Percentiles rank a stretch among this genome's conserved stretches.
Conservation (phyloP, 768 basidiomycete species). For the Agaricus blazei region DNA sequence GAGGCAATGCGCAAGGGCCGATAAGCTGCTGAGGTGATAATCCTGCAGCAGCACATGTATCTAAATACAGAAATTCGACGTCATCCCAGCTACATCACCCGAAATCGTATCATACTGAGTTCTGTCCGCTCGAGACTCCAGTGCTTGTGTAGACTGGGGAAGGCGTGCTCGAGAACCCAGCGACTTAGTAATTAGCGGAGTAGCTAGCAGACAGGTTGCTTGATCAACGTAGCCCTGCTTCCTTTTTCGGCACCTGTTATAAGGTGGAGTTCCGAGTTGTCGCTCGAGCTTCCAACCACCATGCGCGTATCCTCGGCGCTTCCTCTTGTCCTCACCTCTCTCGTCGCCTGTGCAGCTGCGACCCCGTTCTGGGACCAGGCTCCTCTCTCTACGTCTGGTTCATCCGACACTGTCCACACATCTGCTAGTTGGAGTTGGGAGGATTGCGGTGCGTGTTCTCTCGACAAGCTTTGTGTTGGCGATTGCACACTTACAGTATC, state of each 20-base stretch:
- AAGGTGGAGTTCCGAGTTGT: not conserved
- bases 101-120: too few species aligned
- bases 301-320: conserved; percentile 4
- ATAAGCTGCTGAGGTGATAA: too few species aligned
- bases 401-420: not conserved
- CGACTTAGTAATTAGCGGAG: too few species aligned
- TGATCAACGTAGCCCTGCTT: not conserved
- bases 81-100: too few species aligned
- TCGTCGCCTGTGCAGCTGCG: conserved; percentile 12
- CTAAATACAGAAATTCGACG: too few species aligned
- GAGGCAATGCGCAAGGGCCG: too few species aligned
- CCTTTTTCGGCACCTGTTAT: not conserved
- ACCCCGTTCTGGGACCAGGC: not conserved
- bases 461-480: not conserved
- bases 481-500: not conserved
- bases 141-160: too few species aligned
- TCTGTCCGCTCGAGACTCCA: too few species aligned
- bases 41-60: too few species aligned
- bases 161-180: too few species aligned
- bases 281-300: not conserved
- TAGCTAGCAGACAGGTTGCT: not conserved
- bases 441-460: conserved; percentile 61
- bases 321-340: not conserved
- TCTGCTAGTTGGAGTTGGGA: conserved; percentile 48
- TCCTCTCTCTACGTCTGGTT: conserved; percentile 15